phyloP scores from a whole-genome alignment of 495 filamentous ascomycete genomes.

The Penicillium steckii region DNA sequence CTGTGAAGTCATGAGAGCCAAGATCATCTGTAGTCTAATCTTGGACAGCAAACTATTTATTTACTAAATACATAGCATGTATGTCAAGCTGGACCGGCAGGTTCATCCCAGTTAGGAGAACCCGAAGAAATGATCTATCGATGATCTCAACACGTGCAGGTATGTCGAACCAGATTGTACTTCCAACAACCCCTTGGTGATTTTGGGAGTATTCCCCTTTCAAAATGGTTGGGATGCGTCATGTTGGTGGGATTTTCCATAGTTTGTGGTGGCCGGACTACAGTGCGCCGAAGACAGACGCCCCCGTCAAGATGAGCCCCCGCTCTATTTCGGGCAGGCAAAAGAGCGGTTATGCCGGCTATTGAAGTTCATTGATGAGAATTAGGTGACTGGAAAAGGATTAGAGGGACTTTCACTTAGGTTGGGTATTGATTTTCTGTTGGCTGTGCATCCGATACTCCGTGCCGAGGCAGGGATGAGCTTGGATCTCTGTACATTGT shows the following conservation, averaged over 20 bases:
- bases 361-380: background rate
- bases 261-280: background rate
- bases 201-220: background rate
- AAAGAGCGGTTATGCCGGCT: slow-evolving; percentile 1
- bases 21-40: background rate
- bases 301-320: background rate
- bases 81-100: no score
- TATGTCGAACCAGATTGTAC: background rate
- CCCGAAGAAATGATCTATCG: background rate
- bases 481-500: no score
- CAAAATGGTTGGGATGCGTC: background rate
- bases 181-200: background rate
- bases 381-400: background rate
- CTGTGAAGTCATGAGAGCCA: background rate
- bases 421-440: background rate
- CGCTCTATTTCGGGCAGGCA: background rate
- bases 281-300: background rate
- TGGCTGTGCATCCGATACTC: background rate
- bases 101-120: background rate
- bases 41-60: background rate
- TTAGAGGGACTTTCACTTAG: background rate
- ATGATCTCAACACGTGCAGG: slow-evolving; percentile 1
- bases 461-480: background rate
- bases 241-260: background rate
- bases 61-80: background rate